Percentiles rank a stretch among this genome's conserved stretches.
phyloP scores from a whole-genome alignment of 305 asterid genomes.

The Ajuga reptans region DNA sequence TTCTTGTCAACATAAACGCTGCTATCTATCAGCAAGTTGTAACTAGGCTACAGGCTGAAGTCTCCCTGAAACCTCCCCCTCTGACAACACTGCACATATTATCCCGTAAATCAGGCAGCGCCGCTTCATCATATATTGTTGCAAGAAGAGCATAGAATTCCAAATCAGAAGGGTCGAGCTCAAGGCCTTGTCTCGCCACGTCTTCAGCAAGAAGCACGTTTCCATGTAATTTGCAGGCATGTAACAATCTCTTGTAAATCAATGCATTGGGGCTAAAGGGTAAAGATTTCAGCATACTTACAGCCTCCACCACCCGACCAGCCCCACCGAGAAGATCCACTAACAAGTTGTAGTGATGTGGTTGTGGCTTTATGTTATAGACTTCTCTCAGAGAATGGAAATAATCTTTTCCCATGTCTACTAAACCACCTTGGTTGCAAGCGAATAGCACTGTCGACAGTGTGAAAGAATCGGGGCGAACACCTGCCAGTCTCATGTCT shows the following conservation, averaged over 20 bases:
- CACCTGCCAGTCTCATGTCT: conserved; percentile 27
- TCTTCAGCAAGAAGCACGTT: conserved; percentile 29
- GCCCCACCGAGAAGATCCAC: conserved; percentile 31
- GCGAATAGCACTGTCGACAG: conserved; percentile 22
- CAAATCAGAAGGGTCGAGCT: conserved; percentile 23
- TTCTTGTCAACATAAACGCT: no score
- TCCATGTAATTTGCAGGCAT: conserved; percentile 26
- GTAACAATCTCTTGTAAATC: conserved; percentile 21
- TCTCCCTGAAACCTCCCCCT: conserved; percentile 8
- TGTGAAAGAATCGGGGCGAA: conserved; percentile 24
- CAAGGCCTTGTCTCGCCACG: conserved; percentile 22
- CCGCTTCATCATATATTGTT: conserved; percentile 22
- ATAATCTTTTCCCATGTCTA: conserved; percentile 28
- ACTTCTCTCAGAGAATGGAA: conserved; percentile 15
- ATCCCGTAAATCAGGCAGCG: conserved; percentile 23
- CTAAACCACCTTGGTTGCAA: conserved; percentile 23
- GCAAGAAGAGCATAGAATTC: conserved; percentile 26
- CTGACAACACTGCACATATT: conserved; percentile 10
- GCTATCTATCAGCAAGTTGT: not conserved
- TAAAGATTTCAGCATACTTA: conserved; percentile 12
- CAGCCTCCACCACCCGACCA: conserved; percentile 30
- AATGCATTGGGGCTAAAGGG: conserved; percentile 16
- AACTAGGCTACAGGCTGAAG: not conserved
- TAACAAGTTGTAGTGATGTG: conserved; percentile 23
- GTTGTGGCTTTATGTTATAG: conserved; percentile 21